phyloP scores from a whole-genome alignment of 2,329 filamentous ascomycete species.

The Botryotinia convoluta region DNA sequence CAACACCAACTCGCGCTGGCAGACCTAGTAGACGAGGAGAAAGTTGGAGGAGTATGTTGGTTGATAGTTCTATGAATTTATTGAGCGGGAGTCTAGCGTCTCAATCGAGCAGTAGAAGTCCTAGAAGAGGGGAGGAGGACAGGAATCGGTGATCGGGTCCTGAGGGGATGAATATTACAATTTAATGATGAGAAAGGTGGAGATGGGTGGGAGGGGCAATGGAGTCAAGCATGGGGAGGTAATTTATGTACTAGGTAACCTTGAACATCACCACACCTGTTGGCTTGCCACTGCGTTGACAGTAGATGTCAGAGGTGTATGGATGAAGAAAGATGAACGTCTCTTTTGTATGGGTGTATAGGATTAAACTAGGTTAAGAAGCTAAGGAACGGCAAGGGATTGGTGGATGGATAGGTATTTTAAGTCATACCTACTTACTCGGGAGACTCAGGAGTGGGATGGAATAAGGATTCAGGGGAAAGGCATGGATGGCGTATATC shows the following conservation, averaged over 20 bases:
- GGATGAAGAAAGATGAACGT: background rate
- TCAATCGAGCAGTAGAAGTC: constrained; percentile 26
- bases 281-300: background rate
- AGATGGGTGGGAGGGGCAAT: background rate
- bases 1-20: constrained; percentile 20
- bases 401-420: background rate
- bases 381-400: background rate
- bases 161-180: background rate
- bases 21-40: constrained; percentile 8
- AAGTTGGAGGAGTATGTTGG: constrained; percentile 17
- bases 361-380: constrained; percentile 19
- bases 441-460: background rate
- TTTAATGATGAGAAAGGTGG: background rate
- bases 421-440: background rate
- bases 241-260: constrained; percentile 21
- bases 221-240: background rate
- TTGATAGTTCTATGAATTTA: constrained; percentile 28
- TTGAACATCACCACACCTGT: constrained; percentile 9
- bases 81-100: constrained; percentile 31
- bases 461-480: constrained; percentile 24
- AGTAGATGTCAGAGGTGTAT: constrained; percentile 6
- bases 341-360: constrained; percentile 28
- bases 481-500: constrained; percentile 33
- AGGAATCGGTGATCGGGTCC: constrained; percentile 30
- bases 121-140: constrained; percentile 29